Percentiles rank a stretch among this genome's conserved stretches.
phyloP scores from a whole-genome alignment of 192 early-diverging fungal genomes.

The Mortierella alpina region DNA sequence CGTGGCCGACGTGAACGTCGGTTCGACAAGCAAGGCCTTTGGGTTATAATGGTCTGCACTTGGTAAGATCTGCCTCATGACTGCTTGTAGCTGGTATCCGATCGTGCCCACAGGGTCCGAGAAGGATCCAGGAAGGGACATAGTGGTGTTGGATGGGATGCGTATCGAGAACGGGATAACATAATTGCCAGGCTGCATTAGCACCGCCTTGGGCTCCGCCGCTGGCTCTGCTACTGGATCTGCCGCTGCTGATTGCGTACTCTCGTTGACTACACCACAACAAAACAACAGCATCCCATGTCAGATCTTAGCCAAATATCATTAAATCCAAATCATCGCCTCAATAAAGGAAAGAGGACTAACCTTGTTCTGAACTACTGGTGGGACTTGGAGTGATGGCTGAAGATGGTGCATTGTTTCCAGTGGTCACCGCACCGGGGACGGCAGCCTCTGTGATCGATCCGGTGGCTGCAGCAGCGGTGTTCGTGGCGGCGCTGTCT shows the following conservation, averaged over 20 bases:
- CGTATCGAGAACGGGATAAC: slow-evolving; percentile 54
- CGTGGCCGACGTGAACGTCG: slow-evolving; percentile 30
- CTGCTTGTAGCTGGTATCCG: slow-evolving; percentile 40
- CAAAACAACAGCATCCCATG: not conserved
- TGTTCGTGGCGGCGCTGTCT: slow-evolving; percentile 4
- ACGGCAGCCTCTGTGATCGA: not conserved
- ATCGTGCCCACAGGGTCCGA: slow-evolving; percentile 37
- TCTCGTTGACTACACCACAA: not conserved
- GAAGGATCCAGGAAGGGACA: slow-evolving; percentile 51
- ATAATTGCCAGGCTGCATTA: slow-evolving; percentile 52
- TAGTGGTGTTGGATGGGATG: slow-evolving; percentile 31
- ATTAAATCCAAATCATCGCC: not conserved
- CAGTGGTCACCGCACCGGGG: not conserved
- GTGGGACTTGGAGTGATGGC: slow-evolving; percentile 4
- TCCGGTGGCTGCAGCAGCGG: no score
- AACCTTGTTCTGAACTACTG: slow-evolving; percentile 18
- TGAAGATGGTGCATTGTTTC: not conserved
- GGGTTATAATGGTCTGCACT: slow-evolving; percentile 38
- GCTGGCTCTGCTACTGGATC: not conserved
- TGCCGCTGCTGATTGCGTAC: slow-evolving; percentile 3
- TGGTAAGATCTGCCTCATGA: slow-evolving; percentile 51
- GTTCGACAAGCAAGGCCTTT: slow-evolving; percentile 27
- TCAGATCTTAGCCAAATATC: no score
- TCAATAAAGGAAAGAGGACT: not conserved
- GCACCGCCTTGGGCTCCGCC: slow-evolving; percentile 42